Percentiles rank a stretch among this genome's conserved stretches.
Conservation (phyloP, 352 stramenopile species). For the Globisporangium nodosum region DNA sequence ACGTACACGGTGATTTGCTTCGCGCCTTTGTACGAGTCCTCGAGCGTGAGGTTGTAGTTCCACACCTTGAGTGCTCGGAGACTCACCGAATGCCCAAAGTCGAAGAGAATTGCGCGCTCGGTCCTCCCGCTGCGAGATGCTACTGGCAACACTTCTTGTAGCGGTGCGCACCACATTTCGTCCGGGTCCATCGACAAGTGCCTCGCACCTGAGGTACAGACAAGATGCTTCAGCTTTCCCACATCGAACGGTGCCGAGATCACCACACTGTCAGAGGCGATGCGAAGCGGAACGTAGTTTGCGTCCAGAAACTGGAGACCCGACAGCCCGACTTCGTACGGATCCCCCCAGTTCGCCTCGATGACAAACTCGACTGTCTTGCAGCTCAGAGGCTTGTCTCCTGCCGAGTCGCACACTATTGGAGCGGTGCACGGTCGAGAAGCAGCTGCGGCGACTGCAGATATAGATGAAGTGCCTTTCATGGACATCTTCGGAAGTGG, state of each 20-base stretch:
- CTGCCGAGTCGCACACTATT: conserved; percentile 36
- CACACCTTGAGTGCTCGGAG: conserved; percentile 61
- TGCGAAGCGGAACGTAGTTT: conserved; percentile 38
- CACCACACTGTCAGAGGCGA: conserved; percentile 18
- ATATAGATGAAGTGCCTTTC: not conserved
- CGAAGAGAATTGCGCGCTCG: conserved; percentile 34
- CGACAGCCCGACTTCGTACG: conserved; percentile 55
- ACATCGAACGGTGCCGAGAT: conserved; percentile 32
- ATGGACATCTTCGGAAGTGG: conserved; percentile 36
- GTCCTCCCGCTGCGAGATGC: conserved; percentile 12
- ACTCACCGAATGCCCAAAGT: conserved; percentile 38
- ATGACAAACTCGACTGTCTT: conserved; percentile 46
- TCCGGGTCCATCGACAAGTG: conserved; percentile 41
- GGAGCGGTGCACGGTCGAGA: conserved; percentile 55
- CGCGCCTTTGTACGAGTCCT: conserved; percentile 72
- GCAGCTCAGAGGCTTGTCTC: conserved; percentile 38
- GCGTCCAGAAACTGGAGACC: conserved; percentile 57
- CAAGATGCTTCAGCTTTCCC: conserved; percentile 27
- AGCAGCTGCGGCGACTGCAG: not conserved
- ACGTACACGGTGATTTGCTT: conserved; percentile 55
- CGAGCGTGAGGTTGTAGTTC: conserved; percentile 76
- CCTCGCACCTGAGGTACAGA: conserved; percentile 31
- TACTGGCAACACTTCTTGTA: conserved; percentile 33
- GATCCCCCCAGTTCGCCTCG: conserved; percentile 69
- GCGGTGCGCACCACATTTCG: conserved; percentile 60